Conservation (phyloP, 2,329 filamentous ascomycete genomes). For the Lachnellula cervina region DNA sequence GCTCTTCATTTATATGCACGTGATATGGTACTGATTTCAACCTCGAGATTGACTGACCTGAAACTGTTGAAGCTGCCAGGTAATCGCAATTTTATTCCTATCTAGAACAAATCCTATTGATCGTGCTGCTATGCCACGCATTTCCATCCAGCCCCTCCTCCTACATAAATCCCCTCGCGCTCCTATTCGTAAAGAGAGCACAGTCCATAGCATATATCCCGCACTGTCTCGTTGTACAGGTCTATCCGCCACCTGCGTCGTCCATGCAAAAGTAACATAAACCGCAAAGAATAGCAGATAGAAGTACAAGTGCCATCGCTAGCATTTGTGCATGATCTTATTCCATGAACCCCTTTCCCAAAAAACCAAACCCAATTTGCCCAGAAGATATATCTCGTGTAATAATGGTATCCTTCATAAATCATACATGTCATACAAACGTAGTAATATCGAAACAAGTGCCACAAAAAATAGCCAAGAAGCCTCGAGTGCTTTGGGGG, state of each 20-base stretch:
- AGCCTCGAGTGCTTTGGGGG: conserved; percentile 23
- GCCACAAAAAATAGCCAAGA: conserved; percentile 9
- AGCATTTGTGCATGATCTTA: conserved; percentile 24
- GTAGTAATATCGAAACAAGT: conserved; percentile 29
- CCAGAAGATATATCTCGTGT: conserved; percentile 4
- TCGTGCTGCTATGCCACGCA: not conserved
- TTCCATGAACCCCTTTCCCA: conserved; percentile 2
- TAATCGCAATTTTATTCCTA: conserved; percentile 1
- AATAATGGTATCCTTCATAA: conserved; percentile 27
- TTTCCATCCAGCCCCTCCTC: not conserved
- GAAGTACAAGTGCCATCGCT: conserved; percentile 26
- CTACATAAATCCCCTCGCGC: not conserved
- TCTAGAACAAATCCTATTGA: conserved; percentile 3
- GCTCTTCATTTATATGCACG: not conserved
- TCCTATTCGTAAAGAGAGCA: not conserved
- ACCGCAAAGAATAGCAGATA: conserved; percentile 16
- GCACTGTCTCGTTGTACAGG: conserved; percentile 15
- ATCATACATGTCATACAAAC: conserved; percentile 22
- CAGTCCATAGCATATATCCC: conserved; percentile 8
- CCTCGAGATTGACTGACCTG: not conserved
- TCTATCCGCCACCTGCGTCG: conserved; percentile 15
- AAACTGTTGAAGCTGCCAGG: not conserved
- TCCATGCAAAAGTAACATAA: conserved; percentile 21
- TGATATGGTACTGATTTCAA: not conserved
- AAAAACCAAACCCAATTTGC: conserved; percentile 11